Evolutionary conservation across 257 asterid species (phyloP), one percentile per base, ranked within the genome.

Genomic region (Penstemon davidsonii): DNA sequence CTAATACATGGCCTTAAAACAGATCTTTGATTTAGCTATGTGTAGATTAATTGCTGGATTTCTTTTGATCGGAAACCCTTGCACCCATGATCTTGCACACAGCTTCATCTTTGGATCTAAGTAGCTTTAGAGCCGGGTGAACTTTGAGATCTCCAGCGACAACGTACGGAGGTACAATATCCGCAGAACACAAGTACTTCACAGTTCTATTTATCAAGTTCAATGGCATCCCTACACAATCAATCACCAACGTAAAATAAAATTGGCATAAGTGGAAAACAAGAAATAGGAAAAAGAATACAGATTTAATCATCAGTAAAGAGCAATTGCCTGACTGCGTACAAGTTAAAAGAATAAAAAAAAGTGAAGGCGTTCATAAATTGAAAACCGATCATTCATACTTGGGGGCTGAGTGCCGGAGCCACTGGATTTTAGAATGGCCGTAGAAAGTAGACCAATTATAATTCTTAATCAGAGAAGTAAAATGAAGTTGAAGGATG

Each of bases 41-140:
- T 1, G 33, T 25, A 25, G 33, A 25, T 15, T 15, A 15, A 15
- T 25, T 25, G 33, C 33, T 25, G 33, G 33, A 40, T 64, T 77
- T 85, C 74, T 67, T 79, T 75, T 79, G 87, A 65, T 83, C 91
- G 9, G 84, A 81, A 8, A 79, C 84, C 61, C 85, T 72, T 38
- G 81, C 80, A 55, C 85, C 85, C 44, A 60, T 39, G 53, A 83
- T 77, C 82, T 85, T 85, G 80, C 80, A 70, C 10, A 81, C 80
- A 36, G 87, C 84, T 11, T 77, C 77, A 9, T 81, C 79, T 45
- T 69, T 75, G 0, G 78, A 50, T 58, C 72, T 82, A 18, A 81
- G 79, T 53, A 89, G 88, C 86, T 79, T 86, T 42, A 91, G 75
- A 70, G 94, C 96, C 6, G 99, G 96, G 79, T 94, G 99, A 43